These are phyloP conservation scores for Trypanosoma melophagium DNA, from an alignment of 208 protist species.

Conservation along the genomic window DNA sequence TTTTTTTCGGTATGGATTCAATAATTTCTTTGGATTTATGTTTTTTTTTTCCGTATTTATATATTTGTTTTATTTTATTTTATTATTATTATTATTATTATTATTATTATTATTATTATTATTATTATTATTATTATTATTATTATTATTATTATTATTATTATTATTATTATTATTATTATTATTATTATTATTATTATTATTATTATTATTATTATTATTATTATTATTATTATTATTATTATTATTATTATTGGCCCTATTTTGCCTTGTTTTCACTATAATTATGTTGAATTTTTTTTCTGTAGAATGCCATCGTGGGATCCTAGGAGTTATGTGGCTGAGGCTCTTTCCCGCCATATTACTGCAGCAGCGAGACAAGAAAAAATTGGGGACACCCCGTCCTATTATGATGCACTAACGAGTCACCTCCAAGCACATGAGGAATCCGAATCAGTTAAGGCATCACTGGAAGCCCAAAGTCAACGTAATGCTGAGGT, in stretches of 20 bases:
- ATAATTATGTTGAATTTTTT: constrained; percentile 1
- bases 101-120: constrained; percentile 9
- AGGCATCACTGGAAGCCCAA: constrained; percentile 18
- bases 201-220: constrained; percentile 3
- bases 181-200: constrained; percentile 6
- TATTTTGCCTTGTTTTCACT: constrained; percentile 9
- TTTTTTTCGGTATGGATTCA: background rate
- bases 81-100: too few species aligned
- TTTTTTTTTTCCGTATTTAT: too few species aligned
- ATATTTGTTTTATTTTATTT: too few species aligned
- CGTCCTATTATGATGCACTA: constrained; percentile 36
- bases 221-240: constrained; percentile 11
- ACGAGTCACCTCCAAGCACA: constrained; percentile 26
- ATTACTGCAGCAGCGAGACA: constrained; percentile 18
- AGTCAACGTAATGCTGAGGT: constrained; percentile 10
- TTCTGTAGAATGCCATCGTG: constrained; percentile 28
- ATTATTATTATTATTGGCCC: constrained; percentile 11
- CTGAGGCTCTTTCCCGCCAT: constrained; percentile 27
- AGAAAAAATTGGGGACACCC: background rate
- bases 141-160: constrained; percentile 14
- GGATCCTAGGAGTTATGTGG: constrained; percentile 43
- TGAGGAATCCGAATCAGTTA: constrained; percentile 22
- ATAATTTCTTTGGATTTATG: background rate
- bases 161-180: constrained; percentile 12
- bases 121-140: constrained; percentile 16